These are phyloP conservation scores for Litsea cubeba DNA, from an alignment of 164 flowering plant genomes.

Conservation along the genomic window DNA sequence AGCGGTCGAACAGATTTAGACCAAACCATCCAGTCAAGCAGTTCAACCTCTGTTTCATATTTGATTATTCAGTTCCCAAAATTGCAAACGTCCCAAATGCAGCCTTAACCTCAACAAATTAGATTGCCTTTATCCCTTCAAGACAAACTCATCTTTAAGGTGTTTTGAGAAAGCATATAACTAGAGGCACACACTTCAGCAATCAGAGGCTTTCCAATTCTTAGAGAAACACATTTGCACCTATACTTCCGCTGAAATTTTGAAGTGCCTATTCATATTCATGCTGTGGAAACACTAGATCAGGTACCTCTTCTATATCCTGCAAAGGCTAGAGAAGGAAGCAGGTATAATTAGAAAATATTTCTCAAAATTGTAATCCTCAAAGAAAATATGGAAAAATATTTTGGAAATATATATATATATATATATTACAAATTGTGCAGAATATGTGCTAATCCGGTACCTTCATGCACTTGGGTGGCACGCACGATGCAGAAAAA, in stretches of 20 bases:
- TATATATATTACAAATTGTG: background rate
- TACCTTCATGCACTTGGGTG: no score
- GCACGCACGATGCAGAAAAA: background rate
- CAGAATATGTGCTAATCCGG: no score
- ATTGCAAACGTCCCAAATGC: no score
- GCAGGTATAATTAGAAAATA: background rate
- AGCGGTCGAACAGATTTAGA: no score
- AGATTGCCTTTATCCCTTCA: no score
- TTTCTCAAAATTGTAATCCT: background rate
- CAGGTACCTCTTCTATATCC: slow-evolving; percentile 70
- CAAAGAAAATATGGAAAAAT: background rate
- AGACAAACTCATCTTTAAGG: background rate
- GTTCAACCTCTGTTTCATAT: no score
- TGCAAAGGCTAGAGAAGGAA: slow-evolving; percentile 45
- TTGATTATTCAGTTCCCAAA: no score
- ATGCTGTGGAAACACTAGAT: slow-evolving; percentile 19
- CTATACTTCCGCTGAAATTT: background rate
- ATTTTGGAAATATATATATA: background rate
- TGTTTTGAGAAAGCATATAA: background rate
- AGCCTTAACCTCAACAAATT: no score
- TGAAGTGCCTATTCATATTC: slow-evolving; percentile 12
- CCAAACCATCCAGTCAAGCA: no score
- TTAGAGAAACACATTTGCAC: background rate
- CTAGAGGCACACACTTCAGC: background rate
- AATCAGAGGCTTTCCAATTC: background rate